Evolutionary conservation across 2,329 filamentous ascomycete genomes (phyloP), one percentile per base, ranked within the genome.

Genomic region (Gaeumannomyces tritici): DNA sequence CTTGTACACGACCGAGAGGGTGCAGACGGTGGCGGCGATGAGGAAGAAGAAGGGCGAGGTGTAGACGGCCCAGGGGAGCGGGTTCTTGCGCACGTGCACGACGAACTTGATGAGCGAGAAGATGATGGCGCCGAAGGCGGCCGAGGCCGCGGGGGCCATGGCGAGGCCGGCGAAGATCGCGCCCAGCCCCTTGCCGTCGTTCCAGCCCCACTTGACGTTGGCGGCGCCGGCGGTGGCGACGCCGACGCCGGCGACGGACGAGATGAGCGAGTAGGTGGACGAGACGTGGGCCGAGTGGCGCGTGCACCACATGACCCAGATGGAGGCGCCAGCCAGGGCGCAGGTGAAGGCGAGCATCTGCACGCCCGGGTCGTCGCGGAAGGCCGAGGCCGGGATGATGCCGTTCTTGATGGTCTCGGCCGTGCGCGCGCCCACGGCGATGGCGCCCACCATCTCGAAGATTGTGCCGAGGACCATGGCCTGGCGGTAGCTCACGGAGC

Each of bases 221-320:
- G 71, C 72, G 29, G 83, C 85, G 51, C 86, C 87, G 62, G 83
- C 85, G 3, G 84, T 84, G 0, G 87, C 87, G 66, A 89, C 83
- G 74, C 86, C 87, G 55, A 89, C 87, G 74, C 87, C 86, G 63
- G 85, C 86, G 54, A 90, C 80, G 63, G 86, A 81, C 0, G 86
- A 89, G 70, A 89, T 83, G 62, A 90, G 81, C 0, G 87, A 89
- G 79, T 89, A 89, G 29, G 87, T 89, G 0, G 87, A 89, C 0
- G 87, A 89, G 67, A 89, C 87, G 75, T 89, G 89, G 64, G 87
- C 86, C 4, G 86, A 89, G 79, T 91, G 80, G 58, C 81, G 79
- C 1, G 88, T 91, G 73, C 88, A 91, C 87, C 88, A 91, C 87
- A 90, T 91, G 58, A 91, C 87, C 88, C 89, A 92, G 12, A 80